Base-by-base conservation (phyloP, 495 filamentous ascomycete species). In the Penicillium mononematosum region DNA sequence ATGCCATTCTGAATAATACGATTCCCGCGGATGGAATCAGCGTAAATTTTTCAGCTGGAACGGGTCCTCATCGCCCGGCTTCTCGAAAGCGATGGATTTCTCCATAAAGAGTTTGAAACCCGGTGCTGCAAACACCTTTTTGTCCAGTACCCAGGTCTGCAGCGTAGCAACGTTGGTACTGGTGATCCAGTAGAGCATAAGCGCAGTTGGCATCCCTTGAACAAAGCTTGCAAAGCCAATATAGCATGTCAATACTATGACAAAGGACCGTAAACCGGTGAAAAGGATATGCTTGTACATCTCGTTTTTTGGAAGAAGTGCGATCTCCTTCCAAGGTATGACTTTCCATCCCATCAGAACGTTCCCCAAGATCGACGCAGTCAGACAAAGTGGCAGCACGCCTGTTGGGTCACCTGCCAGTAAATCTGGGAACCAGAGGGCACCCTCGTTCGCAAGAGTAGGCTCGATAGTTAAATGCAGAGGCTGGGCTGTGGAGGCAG, bases 391-490 rank as follows among this genome's bases (percentile, higher is more conserved):
- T 0, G 91, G 89, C 1, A 97, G 78, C 20, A 84, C 59, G n/a
- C 84, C 75, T 24, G 81, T 79, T 1, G 89, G 81, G 66, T 97
- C 92, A 22, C 87, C 75, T 6, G 74, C 76, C 14, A 86, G 76
- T 5, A 98, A 82, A 70, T 96, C 81, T 4, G 82, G 78, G 66
- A 94, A 92, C 91, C 91, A 98, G 7, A 91, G 76, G 4, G 82
- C 82, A 11, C 92, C 92, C 59, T 90, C 92, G 2, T 71, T 74
- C 1, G 80, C 78, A 6, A 93, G 65, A 22, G 78, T 74, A 1
- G 81, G 80, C 60, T 90, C 83, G 45, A 82, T 50, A 16, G 66
- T 58, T 16, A 70, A 36, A 48, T 61, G 58, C 3, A 65, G 59
- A 32, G 60, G 42, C 32, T 65, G 43, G 20, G 49, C 43, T 1